Conservation (phyloP, 768 basidiomycete genomes). For the Boletus sp. region DNA sequence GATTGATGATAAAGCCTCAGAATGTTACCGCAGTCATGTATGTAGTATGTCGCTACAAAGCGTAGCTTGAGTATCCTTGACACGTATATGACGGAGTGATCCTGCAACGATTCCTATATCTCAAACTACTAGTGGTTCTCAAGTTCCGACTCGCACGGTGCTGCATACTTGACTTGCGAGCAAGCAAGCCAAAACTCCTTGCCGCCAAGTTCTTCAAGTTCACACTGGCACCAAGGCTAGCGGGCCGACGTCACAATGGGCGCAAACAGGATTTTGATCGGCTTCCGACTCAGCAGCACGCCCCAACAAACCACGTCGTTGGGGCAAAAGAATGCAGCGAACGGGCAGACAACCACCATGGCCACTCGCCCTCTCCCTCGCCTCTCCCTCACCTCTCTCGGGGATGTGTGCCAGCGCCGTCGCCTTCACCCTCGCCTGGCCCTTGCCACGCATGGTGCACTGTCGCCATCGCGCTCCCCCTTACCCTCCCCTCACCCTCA, state of each 20-base stretch:
- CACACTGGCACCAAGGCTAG: slow-evolving; percentile 85
- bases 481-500: too few species aligned
- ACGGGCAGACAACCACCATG: too few species aligned
- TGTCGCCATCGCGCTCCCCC: too few species aligned
- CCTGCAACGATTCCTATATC: neutral
- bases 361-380: too few species aligned
- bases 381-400: too few species aligned
- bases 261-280: slow-evolving; percentile 73
- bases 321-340: too few species aligned
- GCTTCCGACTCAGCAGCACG: too few species aligned
- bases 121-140: neutral
- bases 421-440: too few species aligned
- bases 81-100: neutral
- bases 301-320: too few species aligned
- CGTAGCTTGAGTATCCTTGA: neutral
- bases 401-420: too few species aligned
- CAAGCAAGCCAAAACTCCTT: slow-evolving; percentile 78
- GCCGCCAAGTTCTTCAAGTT: slow-evolving; percentile 66
- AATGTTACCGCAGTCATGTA: neutral
- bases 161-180: slow-evolving; percentile 60
- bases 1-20: neutral
- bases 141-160: slow-evolving; percentile 1
- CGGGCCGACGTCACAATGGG: slow-evolving; percentile 83
- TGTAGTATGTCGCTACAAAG: neutral
- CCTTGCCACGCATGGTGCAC: too few species aligned